Conservation (phyloP, 805 yeast genomes). For the Nakazawaea ishiwadae region DNA sequence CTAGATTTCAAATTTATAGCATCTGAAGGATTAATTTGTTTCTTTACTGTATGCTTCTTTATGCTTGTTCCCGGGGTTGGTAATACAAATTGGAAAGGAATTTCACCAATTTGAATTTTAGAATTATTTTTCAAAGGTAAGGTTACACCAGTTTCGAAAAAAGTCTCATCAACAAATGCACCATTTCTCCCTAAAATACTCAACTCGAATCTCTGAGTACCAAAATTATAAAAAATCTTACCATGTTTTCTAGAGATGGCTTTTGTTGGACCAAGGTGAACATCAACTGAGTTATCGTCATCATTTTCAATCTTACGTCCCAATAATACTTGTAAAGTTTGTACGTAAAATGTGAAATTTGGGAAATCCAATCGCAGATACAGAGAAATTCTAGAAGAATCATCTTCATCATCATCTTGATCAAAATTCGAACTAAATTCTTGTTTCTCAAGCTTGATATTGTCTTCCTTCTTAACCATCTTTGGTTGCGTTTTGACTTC, state of each 20-base stretch:
- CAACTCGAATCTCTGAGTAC: slow-evolving; percentile 89
- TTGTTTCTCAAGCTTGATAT: slow-evolving; percentile 7
- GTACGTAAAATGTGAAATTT: slow-evolving; percentile 90
- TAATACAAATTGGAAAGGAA: slow-evolving; percentile 79
- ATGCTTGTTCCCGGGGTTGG: slow-evolving; percentile 57
- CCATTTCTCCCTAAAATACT: slow-evolving; percentile 94
- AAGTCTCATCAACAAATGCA: slow-evolving; percentile 89
- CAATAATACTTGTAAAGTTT: slow-evolving; percentile 86
- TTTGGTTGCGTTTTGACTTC: background rate
- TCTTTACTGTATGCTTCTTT: slow-evolving; percentile 28
- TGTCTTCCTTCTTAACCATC: slow-evolving; percentile 2
- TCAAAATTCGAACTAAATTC: slow-evolving; percentile 10
- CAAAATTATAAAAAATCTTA: slow-evolving; percentile 92
- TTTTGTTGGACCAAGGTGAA: slow-evolving; percentile 86
- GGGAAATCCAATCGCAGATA: slow-evolving; percentile 86
- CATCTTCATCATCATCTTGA: slow-evolving; percentile 10
- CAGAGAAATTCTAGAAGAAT: slow-evolving; percentile 38
- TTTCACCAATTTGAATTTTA: slow-evolving; percentile 89
- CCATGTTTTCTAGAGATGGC: slow-evolving; percentile 95
- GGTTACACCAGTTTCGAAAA: slow-evolving; percentile 87
- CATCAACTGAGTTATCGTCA: slow-evolving; percentile 65
- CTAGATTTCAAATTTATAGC: slow-evolving; percentile 53
- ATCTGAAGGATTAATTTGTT: slow-evolving; percentile 49
- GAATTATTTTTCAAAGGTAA: slow-evolving; percentile 81
- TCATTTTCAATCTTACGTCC: slow-evolving; percentile 86